phyloP scores from a whole-genome alignment of 2,329 filamentous ascomycete species.

The Lachnellula hyalina region DNA sequence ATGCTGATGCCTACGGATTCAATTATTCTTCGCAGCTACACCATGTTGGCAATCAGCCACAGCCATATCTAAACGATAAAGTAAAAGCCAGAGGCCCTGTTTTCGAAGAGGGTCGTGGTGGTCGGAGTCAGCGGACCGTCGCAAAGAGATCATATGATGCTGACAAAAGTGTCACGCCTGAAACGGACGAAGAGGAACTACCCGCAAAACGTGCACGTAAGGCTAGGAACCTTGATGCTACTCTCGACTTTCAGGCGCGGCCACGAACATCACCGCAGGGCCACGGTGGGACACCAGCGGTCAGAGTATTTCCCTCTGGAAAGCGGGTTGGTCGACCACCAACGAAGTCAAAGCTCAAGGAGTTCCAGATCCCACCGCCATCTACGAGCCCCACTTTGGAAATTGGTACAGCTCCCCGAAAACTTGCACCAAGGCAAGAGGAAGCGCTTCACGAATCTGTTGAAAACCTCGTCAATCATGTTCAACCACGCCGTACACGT shows the following conservation, averaged over 20 bases:
- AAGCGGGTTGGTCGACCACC: conserved; percentile 31
- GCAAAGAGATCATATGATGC: conserved; percentile 20
- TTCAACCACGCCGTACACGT: conserved; percentile 1
- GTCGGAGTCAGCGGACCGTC: conserved; percentile 22
- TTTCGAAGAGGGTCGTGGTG: conserved; percentile 20
- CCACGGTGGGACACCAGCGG: conserved; percentile 18
- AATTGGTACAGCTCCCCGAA: conserved; percentile 9
- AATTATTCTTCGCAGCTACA: conserved; percentile 54
- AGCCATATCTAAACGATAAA: conserved; percentile 13
- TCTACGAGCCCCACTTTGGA: conserved; percentile 11
- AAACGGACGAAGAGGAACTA: conserved; percentile 23
- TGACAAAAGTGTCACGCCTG: conserved; percentile 19
- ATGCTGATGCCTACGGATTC: conserved; percentile 54
- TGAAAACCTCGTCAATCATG: conserved; percentile 21
- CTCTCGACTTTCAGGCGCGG: conserved; percentile 9
- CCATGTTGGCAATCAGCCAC: conserved; percentile 55
- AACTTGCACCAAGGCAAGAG: conserved; percentile 20
- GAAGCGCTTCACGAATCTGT: conserved; percentile 24
- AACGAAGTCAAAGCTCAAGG: conserved; percentile 26
- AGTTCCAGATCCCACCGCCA: conserved; percentile 18
- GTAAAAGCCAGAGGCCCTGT: conserved; percentile 8
- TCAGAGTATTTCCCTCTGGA: conserved; percentile 27
- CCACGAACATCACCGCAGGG: conserved; percentile 12
- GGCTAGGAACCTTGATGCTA: conserved; percentile 19
- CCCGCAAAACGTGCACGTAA: conserved; percentile 26